Evolutionary conservation across 2,329 filamentous ascomycete species (phyloP).

Genomic region (Grosmannia huntii): DNA sequence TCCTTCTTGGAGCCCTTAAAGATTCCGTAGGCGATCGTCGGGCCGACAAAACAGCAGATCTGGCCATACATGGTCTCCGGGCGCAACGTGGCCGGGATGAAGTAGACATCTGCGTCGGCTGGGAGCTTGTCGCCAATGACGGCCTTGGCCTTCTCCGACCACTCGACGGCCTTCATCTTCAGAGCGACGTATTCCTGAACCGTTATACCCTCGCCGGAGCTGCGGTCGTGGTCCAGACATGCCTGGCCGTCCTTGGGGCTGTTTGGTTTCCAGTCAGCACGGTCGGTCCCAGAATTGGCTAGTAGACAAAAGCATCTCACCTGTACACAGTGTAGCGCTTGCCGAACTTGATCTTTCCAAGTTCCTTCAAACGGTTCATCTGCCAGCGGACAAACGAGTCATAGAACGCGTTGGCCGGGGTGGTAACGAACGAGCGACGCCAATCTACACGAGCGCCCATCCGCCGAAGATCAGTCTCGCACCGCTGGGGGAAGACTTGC

Average conservation of each 20-base stretch:
- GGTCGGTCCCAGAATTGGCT: conserved; percentile 52
- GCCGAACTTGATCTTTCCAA: conserved; percentile 86
- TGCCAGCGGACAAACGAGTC: conserved; percentile 95
- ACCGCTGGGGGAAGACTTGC: conserved; percentile 71
- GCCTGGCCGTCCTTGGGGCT: conserved; percentile 72
- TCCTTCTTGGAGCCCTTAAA: conserved; percentile 48
- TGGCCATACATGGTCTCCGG: conserved; percentile 99
- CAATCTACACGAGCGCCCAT: conserved; percentile 86
- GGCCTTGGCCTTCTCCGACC: conserved; percentile 64
- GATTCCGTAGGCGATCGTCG: conserved; percentile 77
- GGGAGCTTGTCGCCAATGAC: conserved; percentile 67
- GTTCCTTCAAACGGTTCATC: conserved; percentile 80
- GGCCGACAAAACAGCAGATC: conserved; percentile 88
- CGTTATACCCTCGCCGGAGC: conserved; percentile 66
- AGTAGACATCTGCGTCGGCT: conserved; percentile 65
- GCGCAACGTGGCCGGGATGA: conserved; percentile 79
- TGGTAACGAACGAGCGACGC: conserved; percentile 86
- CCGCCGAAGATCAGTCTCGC: conserved; percentile 65
- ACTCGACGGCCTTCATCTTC: conserved; percentile 84
- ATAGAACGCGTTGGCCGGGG: conserved; percentile 93
- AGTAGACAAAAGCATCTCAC: conserved; percentile 20
- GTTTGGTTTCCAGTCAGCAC: conserved; percentile 41
- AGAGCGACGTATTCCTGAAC: conserved; percentile 88
- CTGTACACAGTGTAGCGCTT: conserved; percentile 31
- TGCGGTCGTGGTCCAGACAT: conserved; percentile 78